Evolutionary conservation across 169 alveolate species (phyloP).

Genomic region (Cryptosporidium parvum): DNA sequence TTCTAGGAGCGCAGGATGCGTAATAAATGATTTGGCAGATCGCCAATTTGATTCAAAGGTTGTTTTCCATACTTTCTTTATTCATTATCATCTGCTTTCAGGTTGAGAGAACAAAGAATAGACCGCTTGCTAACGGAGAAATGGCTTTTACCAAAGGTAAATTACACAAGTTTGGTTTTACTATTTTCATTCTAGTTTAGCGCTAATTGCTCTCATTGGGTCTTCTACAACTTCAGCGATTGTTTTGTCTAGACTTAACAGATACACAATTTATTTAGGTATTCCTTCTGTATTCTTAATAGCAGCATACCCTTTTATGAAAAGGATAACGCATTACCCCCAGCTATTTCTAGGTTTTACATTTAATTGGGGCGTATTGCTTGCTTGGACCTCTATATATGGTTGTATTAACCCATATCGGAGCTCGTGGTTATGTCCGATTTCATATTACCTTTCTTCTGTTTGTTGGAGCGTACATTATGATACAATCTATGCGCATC

Average conservation of each 20-base stretch:
- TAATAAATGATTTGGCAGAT: conserved; percentile 87
- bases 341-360: conserved; percentile 92
- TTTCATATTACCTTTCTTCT: conserved; percentile 79
- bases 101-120: conserved; percentile 92
- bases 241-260: conserved; percentile 75
- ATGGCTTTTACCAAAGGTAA: conserved; percentile 74
- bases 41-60: conserved; percentile 79
- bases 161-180: conserved; percentile 48
- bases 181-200: conserved; percentile 27
- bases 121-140: conserved; percentile 94
- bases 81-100: conserved; percentile 26
- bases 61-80: neutral
- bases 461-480: conserved; percentile 92
- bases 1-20: conserved; percentile 80
- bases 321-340: conserved; percentile 91
- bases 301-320: conserved; percentile 90
- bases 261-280: conserved; percentile 77
- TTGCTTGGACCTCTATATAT: conserved; percentile 83
- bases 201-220: conserved; percentile 76
- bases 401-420: conserved; percentile 77
- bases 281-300: conserved; percentile 83
- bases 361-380: conserved; percentile 91
- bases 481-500: conserved; percentile 95
- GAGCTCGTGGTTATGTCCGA: conserved; percentile 81
- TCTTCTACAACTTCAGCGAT: conserved; percentile 79